These are phyloP conservation scores for Eucalyptus brandiana DNA, from an alignment of 345 rosid genomes.

Conservation along the genomic window DNA sequence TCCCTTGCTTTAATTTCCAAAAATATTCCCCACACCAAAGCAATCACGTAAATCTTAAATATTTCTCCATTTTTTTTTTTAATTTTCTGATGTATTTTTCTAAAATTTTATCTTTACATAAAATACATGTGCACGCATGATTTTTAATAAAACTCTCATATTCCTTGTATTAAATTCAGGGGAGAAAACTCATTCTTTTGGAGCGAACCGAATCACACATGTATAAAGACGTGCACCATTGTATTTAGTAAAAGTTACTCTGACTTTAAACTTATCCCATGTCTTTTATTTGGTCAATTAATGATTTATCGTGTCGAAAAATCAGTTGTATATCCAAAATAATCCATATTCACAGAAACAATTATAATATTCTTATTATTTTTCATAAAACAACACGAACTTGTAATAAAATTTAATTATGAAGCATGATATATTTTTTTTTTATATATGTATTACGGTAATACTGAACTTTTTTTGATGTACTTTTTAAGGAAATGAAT, in stretches of 20 bases:
- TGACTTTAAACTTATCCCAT: neutral
- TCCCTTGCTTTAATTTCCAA: neutral
- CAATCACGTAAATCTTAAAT: neutral
- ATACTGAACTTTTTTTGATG: too few species aligned
- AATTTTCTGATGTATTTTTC: too few species aligned
- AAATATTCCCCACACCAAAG: neutral
- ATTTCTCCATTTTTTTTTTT: too few species aligned
- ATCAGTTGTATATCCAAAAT: neutral
- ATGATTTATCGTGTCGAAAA: neutral
- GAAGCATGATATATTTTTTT: fast-evolving
- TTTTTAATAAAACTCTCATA: too few species aligned
- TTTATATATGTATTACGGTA: neutral
- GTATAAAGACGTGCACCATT: neutral
- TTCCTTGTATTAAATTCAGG: too few species aligned
- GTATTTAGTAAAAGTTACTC: neutral
- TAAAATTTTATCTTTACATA: too few species aligned
- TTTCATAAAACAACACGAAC: neutral
- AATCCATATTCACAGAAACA: neutral
- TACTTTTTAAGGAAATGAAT: too few species aligned
- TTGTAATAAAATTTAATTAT: neutral
- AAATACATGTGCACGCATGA: neutral
- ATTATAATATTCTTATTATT: neutral
- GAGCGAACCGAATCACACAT: neutral
- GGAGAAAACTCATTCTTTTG: too few species aligned
- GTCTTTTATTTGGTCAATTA: neutral